phyloP scores from a whole-genome alignment of 2,329 filamentous ascomycete genomes.

The Chaetomium strumarium region DNA sequence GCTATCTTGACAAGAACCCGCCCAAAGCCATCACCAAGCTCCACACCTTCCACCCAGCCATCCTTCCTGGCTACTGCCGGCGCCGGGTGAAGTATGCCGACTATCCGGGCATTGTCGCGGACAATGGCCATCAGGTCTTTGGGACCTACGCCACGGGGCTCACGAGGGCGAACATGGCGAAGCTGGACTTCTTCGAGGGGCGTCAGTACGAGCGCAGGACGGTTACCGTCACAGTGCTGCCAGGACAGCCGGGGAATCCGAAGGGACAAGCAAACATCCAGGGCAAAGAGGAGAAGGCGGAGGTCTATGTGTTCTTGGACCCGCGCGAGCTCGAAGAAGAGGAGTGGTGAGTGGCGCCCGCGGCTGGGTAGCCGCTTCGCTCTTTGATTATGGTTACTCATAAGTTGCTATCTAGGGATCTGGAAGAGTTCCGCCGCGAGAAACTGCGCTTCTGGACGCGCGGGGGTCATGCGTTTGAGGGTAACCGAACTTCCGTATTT shows the following conservation, averaged over 20 bases:
- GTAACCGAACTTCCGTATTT: slow-evolving; percentile 25
- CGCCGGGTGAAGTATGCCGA: slow-evolving; percentile 62
- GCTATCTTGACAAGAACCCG: slow-evolving; percentile 54
- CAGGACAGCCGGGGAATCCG: slow-evolving; percentile 30
- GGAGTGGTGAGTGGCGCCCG: slow-evolving; percentile 51
- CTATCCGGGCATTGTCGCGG: slow-evolving; percentile 71
- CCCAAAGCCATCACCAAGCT: slow-evolving; percentile 48
- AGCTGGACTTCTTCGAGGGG: slow-evolving; percentile 80
- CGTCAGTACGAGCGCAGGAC: slow-evolving; percentile 58
- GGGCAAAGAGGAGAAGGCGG: slow-evolving; percentile 45
- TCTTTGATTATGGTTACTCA: not conserved
- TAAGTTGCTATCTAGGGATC: slow-evolving; percentile 49
- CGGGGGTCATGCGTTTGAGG: slow-evolving; percentile 42
- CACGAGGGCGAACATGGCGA: slow-evolving; percentile 66
- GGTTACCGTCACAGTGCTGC: slow-evolving; percentile 47
- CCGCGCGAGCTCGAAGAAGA: slow-evolving; percentile 53
- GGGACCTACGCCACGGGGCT: slow-evolving; percentile 75
- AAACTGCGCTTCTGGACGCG: slow-evolving; percentile 56
- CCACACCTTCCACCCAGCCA: slow-evolving; percentile 62
- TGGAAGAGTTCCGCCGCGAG: slow-evolving; percentile 71
- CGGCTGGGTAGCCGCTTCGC: not conserved
- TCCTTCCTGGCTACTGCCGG: slow-evolving; percentile 69
- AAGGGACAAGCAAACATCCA: slow-evolving; percentile 38
- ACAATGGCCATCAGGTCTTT: slow-evolving; percentile 53
- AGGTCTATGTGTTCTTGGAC: slow-evolving; percentile 60